Percentiles rank a stretch among this genome's conserved stretches.
These are phyloP conservation scores for Vigna radiata DNA, from an alignment of 306 rosid genomes.

Conservation along the genomic window DNA sequence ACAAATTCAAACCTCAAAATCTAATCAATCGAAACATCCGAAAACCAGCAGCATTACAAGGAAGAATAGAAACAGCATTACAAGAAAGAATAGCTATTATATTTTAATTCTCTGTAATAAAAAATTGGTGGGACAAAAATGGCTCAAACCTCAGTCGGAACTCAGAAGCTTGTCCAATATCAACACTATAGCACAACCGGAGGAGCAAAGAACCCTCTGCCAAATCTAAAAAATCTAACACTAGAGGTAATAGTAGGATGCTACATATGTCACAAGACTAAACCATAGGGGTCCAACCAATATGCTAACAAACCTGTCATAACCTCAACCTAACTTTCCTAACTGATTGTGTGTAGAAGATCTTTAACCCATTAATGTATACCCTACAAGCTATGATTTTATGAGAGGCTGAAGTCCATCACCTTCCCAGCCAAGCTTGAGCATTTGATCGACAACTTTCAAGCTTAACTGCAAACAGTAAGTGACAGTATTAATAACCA, in stretches of 20 bases:
- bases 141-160: conserved; percentile 56
- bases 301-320: conserved; percentile 47
- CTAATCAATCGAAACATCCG: conserved; percentile 13
- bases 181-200: conserved; percentile 46
- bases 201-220: conserved; percentile 48
- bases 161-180: conserved; percentile 52
- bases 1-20: conserved; percentile 31
- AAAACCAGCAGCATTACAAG: conserved; percentile 11
- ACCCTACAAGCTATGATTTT: conserved; percentile 68
- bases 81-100: conserved; percentile 47
- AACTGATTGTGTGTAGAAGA: conserved; percentile 46
- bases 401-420: conserved; percentile 91
- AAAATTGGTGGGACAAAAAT: conserved; percentile 55
- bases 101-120: conserved; percentile 52
- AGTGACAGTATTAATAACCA: conserved; percentile 39
- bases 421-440: conserved; percentile 99
- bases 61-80: not conserved
- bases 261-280: conserved; percentile 60
- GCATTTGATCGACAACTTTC: conserved; percentile 99
- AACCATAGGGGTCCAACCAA: conserved; percentile 39
- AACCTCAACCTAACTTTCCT: conserved; percentile 53
- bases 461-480: conserved; percentile 87
- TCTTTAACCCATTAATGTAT: conserved; percentile 49
- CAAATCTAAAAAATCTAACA: conserved; percentile 60
- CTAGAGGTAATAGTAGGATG: conserved; percentile 50